Conservation (phyloP, 768 basidiomycete genomes). For the Pleurotus citrinopileatus region DNA sequence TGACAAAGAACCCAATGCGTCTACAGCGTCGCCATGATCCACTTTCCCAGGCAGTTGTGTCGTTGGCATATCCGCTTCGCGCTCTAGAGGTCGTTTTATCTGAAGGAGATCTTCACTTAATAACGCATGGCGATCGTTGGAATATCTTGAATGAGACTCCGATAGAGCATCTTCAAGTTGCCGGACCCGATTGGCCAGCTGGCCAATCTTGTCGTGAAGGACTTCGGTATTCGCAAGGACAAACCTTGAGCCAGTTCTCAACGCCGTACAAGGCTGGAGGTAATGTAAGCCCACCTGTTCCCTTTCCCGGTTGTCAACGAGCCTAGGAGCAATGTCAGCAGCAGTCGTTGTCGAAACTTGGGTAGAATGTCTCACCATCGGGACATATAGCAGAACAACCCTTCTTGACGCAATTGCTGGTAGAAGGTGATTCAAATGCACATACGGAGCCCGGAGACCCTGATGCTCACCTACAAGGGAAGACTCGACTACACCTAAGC, state of each 20-base stretch:
- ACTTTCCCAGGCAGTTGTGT: slow-evolving; percentile 36
- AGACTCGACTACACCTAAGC: slow-evolving; percentile 57
- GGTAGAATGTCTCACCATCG: slow-evolving; percentile 38
- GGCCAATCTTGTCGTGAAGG: slow-evolving; percentile 65
- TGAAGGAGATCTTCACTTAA: slow-evolving; percentile 58
- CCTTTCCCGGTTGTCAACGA: slow-evolving; percentile 74
- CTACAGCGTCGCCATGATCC: slow-evolving; percentile 54
- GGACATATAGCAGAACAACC: slow-evolving; percentile 65
- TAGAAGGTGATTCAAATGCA: neutral
- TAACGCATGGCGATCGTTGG: slow-evolving; percentile 52
- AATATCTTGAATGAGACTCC: slow-evolving; percentile 46
- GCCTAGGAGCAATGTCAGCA: slow-evolving; percentile 33
- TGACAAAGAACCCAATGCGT: slow-evolving; percentile 65
- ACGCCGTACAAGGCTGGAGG: slow-evolving; percentile 9
- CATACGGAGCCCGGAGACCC: slow-evolving; percentile 5
- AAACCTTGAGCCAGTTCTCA: slow-evolving; percentile 38
- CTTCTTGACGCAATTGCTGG: slow-evolving; percentile 56
- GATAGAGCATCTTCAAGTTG: slow-evolving; percentile 68
- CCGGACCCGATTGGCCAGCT: slow-evolving; percentile 58
- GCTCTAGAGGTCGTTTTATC: slow-evolving; percentile 66
- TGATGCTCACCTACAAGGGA: slow-evolving; percentile 55
- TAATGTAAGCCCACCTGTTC: slow-evolving; percentile 44
- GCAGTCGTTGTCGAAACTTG: slow-evolving; percentile 10
- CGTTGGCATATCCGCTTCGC: slow-evolving; percentile 42
- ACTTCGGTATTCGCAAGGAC: slow-evolving; percentile 70